A percentile compares a stretch with the other conserved stretches of the same genome.
Conservation (phyloP, 345 rosid genomes). For the Leavenworthia alabamica region DNA sequence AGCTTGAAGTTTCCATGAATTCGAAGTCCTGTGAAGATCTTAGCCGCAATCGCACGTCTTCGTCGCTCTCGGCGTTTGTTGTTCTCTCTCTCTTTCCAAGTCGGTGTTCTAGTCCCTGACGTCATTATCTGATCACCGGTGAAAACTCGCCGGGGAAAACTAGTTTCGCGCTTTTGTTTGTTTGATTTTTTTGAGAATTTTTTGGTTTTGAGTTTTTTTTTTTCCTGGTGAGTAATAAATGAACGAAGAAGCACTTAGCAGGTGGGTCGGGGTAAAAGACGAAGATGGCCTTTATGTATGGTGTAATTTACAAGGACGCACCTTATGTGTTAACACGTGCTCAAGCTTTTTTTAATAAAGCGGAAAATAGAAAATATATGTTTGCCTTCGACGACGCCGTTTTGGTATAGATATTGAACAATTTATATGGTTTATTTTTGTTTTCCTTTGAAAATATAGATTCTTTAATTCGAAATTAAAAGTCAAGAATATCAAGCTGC, state of each 20-base stretch:
- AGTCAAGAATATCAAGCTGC: conserved; percentile 29
- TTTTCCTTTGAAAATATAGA: neutral
- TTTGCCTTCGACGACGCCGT: neutral
- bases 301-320: conserved; percentile 18
- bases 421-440: neutral
- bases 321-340: conserved; percentile 57
- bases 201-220: too few species aligned
- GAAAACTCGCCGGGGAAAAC: conserved; percentile 9
- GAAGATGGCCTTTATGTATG: conserved; percentile 2
- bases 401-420: neutral
- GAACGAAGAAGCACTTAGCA: conserved; percentile 23
- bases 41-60: conserved; percentile 89
- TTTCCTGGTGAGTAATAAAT: conserved; percentile 28
- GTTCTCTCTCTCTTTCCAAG: conserved; percentile 98
- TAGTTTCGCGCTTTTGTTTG: conserved; percentile 12
- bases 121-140: conserved; percentile 44
- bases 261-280: conserved; percentile 19
- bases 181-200: too few species aligned
- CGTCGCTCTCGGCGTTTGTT: conserved; percentile 88
- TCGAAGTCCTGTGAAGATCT: conserved; percentile 82
- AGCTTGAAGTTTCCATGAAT: conserved; percentile 90
- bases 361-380: neutral
- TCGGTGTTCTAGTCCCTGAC: conserved; percentile 88
- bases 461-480: neutral
- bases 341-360: conserved; percentile 39